Evolutionary conservation across 495 filamentous ascomycete species (phyloP).

Genomic region (Aspergillus nanangensis): DNA sequence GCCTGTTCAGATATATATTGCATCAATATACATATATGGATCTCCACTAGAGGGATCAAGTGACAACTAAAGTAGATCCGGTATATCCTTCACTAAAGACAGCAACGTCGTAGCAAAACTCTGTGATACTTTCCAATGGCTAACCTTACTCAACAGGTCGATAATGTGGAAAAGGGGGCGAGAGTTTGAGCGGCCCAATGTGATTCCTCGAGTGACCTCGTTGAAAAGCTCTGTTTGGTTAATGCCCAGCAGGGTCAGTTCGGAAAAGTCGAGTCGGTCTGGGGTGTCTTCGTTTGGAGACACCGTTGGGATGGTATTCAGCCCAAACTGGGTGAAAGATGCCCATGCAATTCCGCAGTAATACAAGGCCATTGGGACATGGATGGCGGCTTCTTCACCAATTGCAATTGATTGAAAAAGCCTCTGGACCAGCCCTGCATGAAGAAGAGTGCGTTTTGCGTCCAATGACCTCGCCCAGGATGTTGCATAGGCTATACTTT

Average conservation of each 20-base stretch:
- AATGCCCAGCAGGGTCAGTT: neutral
- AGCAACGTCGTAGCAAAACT: neutral
- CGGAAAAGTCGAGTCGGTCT: neutral
- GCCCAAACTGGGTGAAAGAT: conserved; percentile 2
- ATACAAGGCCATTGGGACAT: conserved; percentile 17
- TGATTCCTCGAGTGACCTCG: neutral
- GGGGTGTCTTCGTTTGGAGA: neutral
- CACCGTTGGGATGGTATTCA: neutral
- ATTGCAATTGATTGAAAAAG: conserved; percentile 11
- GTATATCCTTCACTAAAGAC: neutral
- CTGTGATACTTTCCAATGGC: neutral
- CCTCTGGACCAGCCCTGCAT: conserved; percentile 16
- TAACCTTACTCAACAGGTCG: conserved; percentile 1
- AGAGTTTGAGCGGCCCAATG: neutral
- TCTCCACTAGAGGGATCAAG: no score
- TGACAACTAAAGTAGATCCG: conserved; percentile 2
- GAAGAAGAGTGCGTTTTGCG: conserved; percentile 13
- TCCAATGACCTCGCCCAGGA: conserved; percentile 8
- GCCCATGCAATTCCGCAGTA: conserved; percentile 15
- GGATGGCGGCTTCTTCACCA: conserved; percentile 16
- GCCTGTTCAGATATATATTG: no score
- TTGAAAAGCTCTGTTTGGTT: neutral
- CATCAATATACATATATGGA: no score
- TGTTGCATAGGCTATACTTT: conserved; percentile 3
- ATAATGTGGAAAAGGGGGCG: neutral